A percentile compares a stretch with the other conserved stretches of the same genome.
Evolutionary conservation across 208 protist genomes (phyloP).

Genomic region (Naegleria gruberi): DNA sequence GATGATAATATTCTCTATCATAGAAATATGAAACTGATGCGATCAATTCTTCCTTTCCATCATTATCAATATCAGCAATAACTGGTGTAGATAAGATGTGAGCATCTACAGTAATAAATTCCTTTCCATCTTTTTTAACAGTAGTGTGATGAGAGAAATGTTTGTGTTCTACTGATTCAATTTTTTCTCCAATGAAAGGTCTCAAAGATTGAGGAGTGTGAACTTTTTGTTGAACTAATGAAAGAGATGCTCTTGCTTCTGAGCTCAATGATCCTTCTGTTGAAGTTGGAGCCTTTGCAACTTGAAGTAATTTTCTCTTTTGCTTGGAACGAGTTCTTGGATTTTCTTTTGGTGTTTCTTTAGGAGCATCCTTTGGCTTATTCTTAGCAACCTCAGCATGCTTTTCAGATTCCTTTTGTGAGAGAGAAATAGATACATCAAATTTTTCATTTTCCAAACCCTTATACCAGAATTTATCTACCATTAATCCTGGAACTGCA

Average conservation of each 20-base stretch:
- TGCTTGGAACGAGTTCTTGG: not conserved
- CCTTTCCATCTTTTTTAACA: not conserved
- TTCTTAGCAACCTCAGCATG: not conserved
- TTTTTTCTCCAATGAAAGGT: not conserved
- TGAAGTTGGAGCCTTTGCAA: not conserved
- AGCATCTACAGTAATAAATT: slow-evolving; percentile 48
- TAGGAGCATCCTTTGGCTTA: not conserved
- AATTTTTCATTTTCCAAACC: slow-evolving; percentile 1
- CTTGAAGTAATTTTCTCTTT: slow-evolving; percentile 12
- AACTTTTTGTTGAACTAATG: slow-evolving; percentile 1
- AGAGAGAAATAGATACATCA: not conserved
- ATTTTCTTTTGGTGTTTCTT: not conserved
- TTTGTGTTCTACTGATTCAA: not conserved
- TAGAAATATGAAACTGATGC: slow-evolving; percentile 79
- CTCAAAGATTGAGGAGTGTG: not conserved
- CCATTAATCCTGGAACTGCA: not conserved
- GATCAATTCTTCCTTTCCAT: slow-evolving; percentile 70
- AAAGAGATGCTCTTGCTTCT: not conserved
- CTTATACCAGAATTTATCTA: not conserved
- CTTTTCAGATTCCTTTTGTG: not conserved
- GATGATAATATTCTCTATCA: slow-evolving; percentile 41
- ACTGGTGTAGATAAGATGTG: slow-evolving; percentile 71
- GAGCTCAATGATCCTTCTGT: not conserved
- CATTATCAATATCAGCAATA: slow-evolving; percentile 65
- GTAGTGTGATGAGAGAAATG: not conserved